Conservation (phyloP, 345 rosid species). For the Barbarea vulgaris region DNA sequence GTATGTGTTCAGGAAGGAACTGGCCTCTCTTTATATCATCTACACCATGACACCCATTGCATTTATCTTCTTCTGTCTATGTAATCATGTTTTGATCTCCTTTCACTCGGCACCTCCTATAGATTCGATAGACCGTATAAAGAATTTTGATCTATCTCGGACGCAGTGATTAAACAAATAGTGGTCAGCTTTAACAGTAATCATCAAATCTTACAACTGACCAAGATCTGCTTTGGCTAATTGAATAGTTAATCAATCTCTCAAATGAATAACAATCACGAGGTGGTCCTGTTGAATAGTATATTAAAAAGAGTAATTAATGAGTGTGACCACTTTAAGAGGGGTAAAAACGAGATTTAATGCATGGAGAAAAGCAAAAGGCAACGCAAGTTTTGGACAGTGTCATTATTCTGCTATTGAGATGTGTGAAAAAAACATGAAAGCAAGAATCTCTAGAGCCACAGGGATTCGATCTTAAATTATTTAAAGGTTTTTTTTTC, state of each 20-base stretch:
- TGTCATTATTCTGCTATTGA: conserved; percentile 27
- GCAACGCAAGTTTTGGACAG: conserved; percentile 19
- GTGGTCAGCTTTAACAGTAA: conserved; percentile 28
- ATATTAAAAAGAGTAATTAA: conserved; percentile 25
- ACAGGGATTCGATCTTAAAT: conserved; percentile 8
- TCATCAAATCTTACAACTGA: conserved; percentile 32
- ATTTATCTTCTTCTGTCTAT: not conserved
- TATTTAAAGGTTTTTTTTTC: not conserved
- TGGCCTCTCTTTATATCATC: not conserved
- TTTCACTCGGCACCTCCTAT: conserved; percentile 12
- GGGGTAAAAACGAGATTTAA: conserved; percentile 25
- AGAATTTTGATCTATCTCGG: conserved; percentile 1
- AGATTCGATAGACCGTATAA: conserved; percentile 37
- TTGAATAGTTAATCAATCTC: conserved; percentile 11
- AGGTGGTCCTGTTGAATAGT: conserved; percentile 5
- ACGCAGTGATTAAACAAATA: not conserved
- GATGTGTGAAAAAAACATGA: conserved; percentile 32
- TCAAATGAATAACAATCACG: conserved; percentile 15
- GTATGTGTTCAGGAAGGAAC: not conserved
- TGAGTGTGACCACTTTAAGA: conserved; percentile 30
- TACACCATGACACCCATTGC: not conserved
- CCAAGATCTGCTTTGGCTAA: conserved; percentile 32
- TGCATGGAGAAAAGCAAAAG: conserved; percentile 44
- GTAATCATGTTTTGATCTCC: conserved; percentile 4
- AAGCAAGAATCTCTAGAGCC: conserved; percentile 27